Conservation (phyloP, 2,329 filamentous ascomycete species). For the Tolypocladium guangdongense region DNA sequence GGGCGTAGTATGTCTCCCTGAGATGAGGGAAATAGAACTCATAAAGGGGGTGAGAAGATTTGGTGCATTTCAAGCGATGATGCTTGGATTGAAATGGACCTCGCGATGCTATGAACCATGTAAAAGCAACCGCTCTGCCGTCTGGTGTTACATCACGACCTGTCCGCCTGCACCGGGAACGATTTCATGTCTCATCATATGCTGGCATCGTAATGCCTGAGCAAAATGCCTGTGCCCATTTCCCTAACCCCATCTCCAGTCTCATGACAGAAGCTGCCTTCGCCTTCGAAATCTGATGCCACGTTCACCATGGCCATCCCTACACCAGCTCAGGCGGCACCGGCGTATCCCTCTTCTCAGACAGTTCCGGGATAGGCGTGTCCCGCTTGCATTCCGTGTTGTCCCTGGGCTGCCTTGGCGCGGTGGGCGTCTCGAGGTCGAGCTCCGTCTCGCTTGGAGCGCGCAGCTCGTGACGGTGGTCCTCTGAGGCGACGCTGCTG, state of each 20-base stretch:
- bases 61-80: no score
- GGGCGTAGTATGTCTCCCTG: neutral
- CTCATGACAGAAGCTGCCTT: neutral
- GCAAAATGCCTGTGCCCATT: neutral
- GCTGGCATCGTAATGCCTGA: neutral
- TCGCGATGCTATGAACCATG: neutral
- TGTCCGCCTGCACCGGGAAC: neutral
- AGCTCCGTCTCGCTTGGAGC: slow-evolving; percentile 20
- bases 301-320: neutral
- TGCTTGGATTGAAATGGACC: neutral
- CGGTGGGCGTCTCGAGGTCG: slow-evolving; percentile 29
- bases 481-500: slow-evolving; percentile 27
- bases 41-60: neutral
- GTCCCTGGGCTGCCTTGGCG: slow-evolving; percentile 6
- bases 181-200: neutral
- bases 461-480: slow-evolving; percentile 10
- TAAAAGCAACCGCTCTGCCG: neutral
- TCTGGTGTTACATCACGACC: neutral
- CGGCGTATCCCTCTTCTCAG: slow-evolving; percentile 2
- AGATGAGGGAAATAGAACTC: neutral
- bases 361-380: slow-evolving; percentile 14
- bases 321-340: neutral
- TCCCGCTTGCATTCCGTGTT: slow-evolving; percentile 7
- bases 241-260: neutral
- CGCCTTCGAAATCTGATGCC: neutral